Percentiles rank a stretch among this genome's conserved stretches.
phyloP scores from a whole-genome alignment of 2,329 filamentous ascomycete species.

The Gyromitra esculenta region DNA sequence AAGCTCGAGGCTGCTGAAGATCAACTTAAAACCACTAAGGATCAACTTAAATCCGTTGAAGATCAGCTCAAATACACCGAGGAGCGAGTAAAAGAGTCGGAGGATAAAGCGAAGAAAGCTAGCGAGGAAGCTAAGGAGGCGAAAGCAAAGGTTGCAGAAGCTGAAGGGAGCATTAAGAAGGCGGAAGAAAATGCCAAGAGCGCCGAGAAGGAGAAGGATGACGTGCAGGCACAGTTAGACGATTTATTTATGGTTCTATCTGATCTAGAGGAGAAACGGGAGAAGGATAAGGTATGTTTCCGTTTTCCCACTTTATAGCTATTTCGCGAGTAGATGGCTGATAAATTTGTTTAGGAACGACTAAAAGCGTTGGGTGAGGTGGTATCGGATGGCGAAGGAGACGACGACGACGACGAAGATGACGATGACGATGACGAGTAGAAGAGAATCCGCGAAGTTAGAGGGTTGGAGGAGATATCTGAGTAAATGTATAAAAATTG shows the following conservation, averaged over 20 bases:
- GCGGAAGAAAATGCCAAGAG: conserved; percentile 62
- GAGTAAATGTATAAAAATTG: conserved; percentile 46
- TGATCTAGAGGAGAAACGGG: conserved; percentile 80
- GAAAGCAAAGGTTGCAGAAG: conserved; percentile 56
- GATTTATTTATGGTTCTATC: conserved; percentile 83
- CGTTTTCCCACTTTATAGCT: not conserved
- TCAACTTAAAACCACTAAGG: conserved; percentile 57
- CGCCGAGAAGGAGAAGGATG: conserved; percentile 62
- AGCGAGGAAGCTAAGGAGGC: conserved; percentile 57
- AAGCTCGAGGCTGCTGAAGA: conserved; percentile 15
- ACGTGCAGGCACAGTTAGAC: conserved; percentile 74
- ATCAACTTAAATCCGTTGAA: conserved; percentile 42
- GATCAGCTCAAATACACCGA: conserved; percentile 56
- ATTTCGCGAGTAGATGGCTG: conserved; percentile 30
- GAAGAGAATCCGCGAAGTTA: conserved; percentile 27
- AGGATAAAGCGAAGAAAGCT: conserved; percentile 58
- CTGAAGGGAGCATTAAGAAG: conserved; percentile 56
- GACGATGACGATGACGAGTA: conserved; percentile 59
- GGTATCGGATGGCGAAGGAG: conserved; percentile 80
- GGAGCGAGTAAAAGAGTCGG: conserved; percentile 57
- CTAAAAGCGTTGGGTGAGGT: conserved; percentile 73
- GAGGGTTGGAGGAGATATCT: not conserved
- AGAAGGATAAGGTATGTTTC: conserved; percentile 74
- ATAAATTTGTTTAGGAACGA: conserved; percentile 63
- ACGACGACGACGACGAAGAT: conserved; percentile 61